These are phyloP conservation scores for Claviceps quebecensis DNA, from an alignment of 2,329 filamentous ascomycete genomes.

Conservation along the genomic window DNA sequence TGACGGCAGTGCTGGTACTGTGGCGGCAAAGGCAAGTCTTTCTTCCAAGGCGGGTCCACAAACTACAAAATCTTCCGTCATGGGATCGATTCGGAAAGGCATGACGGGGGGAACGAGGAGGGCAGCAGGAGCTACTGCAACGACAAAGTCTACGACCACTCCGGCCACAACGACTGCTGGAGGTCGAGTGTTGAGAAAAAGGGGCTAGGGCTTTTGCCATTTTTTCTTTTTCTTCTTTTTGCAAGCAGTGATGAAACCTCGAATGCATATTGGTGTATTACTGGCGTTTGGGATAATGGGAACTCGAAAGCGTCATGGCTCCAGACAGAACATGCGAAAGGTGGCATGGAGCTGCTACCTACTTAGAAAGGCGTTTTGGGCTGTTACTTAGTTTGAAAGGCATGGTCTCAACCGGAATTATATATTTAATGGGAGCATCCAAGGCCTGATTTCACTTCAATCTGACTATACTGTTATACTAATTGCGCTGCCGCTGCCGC, in stretches of 20 bases:
- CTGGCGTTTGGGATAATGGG: neutral
- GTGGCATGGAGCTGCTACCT: neutral
- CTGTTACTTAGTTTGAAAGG: neutral
- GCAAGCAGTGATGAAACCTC: neutral
- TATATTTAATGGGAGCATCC: slow-evolving; percentile 1
- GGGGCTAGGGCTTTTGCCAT: slow-evolving; percentile 21
- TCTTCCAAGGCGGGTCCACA: slow-evolving; percentile 19
- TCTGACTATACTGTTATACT: neutral
- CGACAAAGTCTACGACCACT: slow-evolving; percentile 21
- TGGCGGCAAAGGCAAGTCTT: slow-evolving; percentile 40
- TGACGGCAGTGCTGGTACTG: slow-evolving; percentile 49
- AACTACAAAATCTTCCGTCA: slow-evolving; percentile 35
- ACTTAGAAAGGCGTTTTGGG: neutral
- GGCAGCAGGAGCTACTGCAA: slow-evolving; percentile 16
- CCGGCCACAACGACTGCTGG: slow-evolving; percentile 29
- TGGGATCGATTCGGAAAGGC: slow-evolving; percentile 39
- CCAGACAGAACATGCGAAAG: neutral
- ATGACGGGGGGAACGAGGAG: slow-evolving; percentile 37
- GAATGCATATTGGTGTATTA: neutral
- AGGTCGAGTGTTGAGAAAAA: slow-evolving; percentile 41
- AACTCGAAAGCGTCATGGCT: neutral
- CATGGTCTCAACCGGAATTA: neutral
- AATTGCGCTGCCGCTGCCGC: slow-evolving; percentile 7
- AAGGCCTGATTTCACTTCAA: neutral
- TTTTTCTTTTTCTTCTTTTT: neutral